Evolutionary conservation across 2,329 filamentous ascomycete genomes (phyloP).

Genomic region (Dactylellina drechsleri): DNA sequence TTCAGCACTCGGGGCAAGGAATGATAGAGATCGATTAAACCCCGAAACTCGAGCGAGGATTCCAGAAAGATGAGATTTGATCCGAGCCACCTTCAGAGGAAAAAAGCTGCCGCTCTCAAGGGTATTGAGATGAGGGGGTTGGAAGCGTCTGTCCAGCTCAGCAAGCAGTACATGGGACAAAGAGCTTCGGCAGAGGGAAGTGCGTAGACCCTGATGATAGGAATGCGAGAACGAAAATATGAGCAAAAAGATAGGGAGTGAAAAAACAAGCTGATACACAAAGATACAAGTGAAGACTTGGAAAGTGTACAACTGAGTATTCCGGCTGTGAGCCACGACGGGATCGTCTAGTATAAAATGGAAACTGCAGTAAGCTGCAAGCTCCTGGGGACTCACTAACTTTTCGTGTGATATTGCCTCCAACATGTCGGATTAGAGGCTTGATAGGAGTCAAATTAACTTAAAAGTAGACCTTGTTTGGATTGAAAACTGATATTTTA

Average conservation of each 20-base stretch:
- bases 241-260: neutral
- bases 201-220: constrained; percentile 8
- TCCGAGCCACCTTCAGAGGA: no score
- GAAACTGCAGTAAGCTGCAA: constrained; percentile 20
- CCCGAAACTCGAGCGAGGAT: neutral
- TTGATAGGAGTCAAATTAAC: constrained; percentile 1
- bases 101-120: no score
- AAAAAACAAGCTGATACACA: constrained; percentile 17
- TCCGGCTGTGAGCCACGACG: constrained; percentile 15
- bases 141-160: constrained; percentile 24
- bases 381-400: constrained; percentile 5
- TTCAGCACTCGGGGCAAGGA: no score
- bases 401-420: constrained; percentile 6
- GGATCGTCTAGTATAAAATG: constrained; percentile 28
- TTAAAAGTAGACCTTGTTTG: neutral
- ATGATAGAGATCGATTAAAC: neutral
- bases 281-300: constrained; percentile 22
- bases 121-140: neutral
- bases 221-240: constrained; percentile 18
- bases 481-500: constrained; percentile 14
- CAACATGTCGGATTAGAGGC: constrained; percentile 4
- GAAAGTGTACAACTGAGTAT: constrained; percentile 23
- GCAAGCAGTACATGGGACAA: constrained; percentile 23
- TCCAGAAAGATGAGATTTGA: neutral
- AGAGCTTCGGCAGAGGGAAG: constrained; percentile 1